These are phyloP conservation scores for Catharanthus roseus DNA, from an alignment of 257 asterid genomes.

Conservation along the genomic window DNA sequence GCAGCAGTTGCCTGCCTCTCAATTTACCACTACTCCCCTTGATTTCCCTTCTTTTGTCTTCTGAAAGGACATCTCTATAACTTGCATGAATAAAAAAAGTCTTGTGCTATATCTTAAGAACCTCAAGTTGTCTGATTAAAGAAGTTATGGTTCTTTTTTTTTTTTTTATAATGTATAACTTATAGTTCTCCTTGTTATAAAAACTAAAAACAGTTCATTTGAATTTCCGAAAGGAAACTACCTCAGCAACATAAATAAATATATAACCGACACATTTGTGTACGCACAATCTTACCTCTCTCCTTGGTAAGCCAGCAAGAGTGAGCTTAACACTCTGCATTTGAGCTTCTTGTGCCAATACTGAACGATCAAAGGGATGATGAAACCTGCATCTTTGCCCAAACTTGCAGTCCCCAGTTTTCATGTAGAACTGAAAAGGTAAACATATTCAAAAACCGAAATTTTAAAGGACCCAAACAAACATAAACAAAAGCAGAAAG, in stretches of 20 bases:
- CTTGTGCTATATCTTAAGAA: background rate
- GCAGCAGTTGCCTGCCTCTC: background rate
- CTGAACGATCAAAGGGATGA: constrained; percentile 76
- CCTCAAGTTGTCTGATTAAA: too few species aligned
- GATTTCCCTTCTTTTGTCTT: background rate
- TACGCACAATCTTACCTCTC: constrained; percentile 66
- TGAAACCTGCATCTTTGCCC: constrained; percentile 79
- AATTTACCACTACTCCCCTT: background rate
- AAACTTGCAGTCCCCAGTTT: constrained; percentile 86
- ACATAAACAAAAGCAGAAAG: background rate
- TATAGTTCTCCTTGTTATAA: too few species aligned
- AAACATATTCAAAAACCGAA: constrained; percentile 9
- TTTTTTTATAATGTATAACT: too few species aligned
- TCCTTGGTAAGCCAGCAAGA: constrained; percentile 91
- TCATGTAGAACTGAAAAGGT: constrained; percentile 70
- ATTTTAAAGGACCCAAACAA: background rate
- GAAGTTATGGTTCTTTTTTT: too few species aligned
- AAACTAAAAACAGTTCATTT: too few species aligned
- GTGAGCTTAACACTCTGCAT: constrained; percentile 64
- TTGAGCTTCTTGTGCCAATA: constrained; percentile 35
- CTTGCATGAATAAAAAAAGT: background rate
- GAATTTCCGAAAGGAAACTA: too few species aligned
- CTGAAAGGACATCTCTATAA: background rate
- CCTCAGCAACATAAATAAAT: background rate
- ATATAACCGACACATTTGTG: background rate